Percentiles rank a stretch among this genome's conserved stretches.
Conservation (phyloP, 345 rosid species). For the Kandelia obovata region DNA sequence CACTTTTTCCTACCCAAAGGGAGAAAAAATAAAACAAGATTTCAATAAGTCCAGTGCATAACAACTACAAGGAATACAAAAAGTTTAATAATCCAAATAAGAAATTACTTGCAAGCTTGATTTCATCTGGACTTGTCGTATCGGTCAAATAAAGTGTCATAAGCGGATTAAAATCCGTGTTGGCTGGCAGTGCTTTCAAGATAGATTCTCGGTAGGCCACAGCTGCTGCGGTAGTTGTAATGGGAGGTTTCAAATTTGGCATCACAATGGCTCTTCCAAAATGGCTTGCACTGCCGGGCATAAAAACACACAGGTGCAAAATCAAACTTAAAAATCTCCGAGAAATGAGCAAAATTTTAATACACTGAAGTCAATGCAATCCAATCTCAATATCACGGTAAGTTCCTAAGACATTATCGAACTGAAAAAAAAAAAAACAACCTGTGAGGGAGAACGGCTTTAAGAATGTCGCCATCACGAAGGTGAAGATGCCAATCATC, state of each 20-base stretch:
- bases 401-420: too few relatives aligned
- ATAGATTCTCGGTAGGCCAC: slow-evolving; percentile 58
- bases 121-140: slow-evolving; percentile 73
- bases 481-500: slow-evolving; percentile 7
- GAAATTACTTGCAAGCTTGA: slow-evolving; percentile 78
- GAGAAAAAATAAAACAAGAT: not conserved
- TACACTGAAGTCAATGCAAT: too few relatives aligned
- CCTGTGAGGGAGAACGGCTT: not conserved
- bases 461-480: not conserved
- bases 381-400: too few relatives aligned
- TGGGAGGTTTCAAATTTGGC: slow-evolving; percentile 93
- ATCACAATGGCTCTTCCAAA: slow-evolving; percentile 86
- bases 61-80: not conserved
- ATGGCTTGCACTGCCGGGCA: slow-evolving; percentile 46
- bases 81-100: not conserved
- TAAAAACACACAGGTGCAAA: slow-evolving; percentile 4
- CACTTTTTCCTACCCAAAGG: slow-evolving; percentile 57
- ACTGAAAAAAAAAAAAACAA: not conserved
- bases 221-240: slow-evolving; percentile 73
- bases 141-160: slow-evolving; percentile 97
- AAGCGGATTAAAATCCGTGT: slow-evolving; percentile 67
- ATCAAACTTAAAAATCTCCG: not conserved
- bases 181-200: slow-evolving; percentile 53
- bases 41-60: not conserved
- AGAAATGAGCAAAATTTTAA: not conserved